These are phyloP conservation scores for Fagus crenata DNA, from an alignment of 306 rosid species.

Conservation along the genomic window DNA sequence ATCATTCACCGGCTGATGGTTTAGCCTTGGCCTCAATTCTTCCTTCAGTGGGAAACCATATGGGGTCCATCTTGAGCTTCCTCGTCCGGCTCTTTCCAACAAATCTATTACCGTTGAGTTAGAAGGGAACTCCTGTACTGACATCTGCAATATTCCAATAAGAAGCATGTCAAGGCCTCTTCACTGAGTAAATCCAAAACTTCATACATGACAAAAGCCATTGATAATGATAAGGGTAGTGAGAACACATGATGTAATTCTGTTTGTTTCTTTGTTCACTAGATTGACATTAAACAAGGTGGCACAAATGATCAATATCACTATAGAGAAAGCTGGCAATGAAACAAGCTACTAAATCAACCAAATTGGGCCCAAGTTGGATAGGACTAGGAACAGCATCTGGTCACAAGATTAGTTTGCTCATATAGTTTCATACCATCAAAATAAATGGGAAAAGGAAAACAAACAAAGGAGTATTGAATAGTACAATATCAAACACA, in stretches of 20 bases:
- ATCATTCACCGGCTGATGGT: constrained; percentile 66
- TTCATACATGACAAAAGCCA: too few species aligned
- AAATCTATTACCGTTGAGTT: constrained; percentile 69
- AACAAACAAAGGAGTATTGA: neutral
- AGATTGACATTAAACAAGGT: neutral
- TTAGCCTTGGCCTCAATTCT: constrained; percentile 89
- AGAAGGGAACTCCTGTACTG: constrained; percentile 87
- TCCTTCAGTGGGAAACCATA: constrained; percentile 85
- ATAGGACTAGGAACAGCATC: neutral
- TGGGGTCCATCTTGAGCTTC: constrained; percentile 64
- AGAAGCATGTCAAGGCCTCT: neutral
- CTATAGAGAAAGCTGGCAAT: too few species aligned
- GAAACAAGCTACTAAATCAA: neutral
- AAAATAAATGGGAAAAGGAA: neutral
- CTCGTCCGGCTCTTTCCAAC: constrained; percentile 65
- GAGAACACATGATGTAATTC: neutral
- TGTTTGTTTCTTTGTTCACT: neutral
- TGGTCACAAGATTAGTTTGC: neutral
- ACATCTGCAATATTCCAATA: constrained; percentile 64
- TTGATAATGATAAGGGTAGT: too few species aligned
- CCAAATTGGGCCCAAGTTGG: neutral
- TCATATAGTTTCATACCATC: neutral
- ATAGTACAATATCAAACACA: constrained; percentile 8
- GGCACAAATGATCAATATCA: neutral
- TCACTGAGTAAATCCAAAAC: neutral